phyloP scores from a whole-genome alignment of 306 rosid genomes.

The Sicyos baderoa region DNA sequence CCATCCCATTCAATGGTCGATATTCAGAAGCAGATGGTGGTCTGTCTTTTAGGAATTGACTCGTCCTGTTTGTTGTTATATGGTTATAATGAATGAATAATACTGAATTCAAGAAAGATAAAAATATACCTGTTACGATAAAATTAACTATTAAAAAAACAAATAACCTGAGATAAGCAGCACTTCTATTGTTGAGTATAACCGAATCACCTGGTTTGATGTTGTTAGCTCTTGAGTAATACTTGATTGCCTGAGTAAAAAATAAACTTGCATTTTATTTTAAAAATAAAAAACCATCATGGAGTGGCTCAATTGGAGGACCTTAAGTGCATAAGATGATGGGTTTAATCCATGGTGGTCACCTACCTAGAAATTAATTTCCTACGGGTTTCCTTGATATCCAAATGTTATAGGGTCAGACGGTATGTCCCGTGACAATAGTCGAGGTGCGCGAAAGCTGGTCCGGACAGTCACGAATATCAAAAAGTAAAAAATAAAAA shows the following conservation, averaged over 20 bases:
- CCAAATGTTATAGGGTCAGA: too few relatives aligned
- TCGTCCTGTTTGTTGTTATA: conserved; percentile 48
- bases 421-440: too few relatives aligned
- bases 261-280: conserved; percentile 19
- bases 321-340: too few relatives aligned
- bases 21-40: conserved; percentile 73
- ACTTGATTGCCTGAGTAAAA: conserved; percentile 63
- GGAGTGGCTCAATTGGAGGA: too few relatives aligned
- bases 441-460: too few relatives aligned
- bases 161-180: conserved; percentile 73
- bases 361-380: too few relatives aligned
- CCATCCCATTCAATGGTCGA: conserved; percentile 79
- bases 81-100: conserved; percentile 15
- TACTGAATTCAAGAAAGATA: conserved; percentile 22
- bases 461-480: too few relatives aligned
- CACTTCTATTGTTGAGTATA: conserved; percentile 70
- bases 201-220: conserved; percentile 70
- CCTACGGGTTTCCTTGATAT: too few relatives aligned
- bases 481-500: too few relatives aligned
- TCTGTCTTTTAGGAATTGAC: conserved; percentile 52
- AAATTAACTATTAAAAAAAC: neutral
- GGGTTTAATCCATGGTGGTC: too few relatives aligned
- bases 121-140: neutral
- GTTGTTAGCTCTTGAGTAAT: conserved; percentile 73
- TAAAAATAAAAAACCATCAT: neutral